These are phyloP conservation scores for Microcyclosporella mali DNA, from an alignment of 2,329 filamentous ascomycete genomes.

Conservation along the genomic window DNA sequence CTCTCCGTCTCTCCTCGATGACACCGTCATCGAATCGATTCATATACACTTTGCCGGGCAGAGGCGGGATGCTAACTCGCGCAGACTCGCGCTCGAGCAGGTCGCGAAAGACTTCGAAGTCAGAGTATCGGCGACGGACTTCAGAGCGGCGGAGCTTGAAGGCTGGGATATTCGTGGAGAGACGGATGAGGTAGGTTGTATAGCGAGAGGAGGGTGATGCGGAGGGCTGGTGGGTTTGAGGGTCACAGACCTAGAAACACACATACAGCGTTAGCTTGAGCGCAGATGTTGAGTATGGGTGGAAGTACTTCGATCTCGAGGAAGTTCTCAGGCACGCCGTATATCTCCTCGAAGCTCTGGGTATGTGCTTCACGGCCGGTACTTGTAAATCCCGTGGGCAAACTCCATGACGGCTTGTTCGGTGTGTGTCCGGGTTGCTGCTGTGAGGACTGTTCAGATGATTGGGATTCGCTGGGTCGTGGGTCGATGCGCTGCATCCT, in stretches of 20 bases:
- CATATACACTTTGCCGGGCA: slow-evolving; percentile 96
- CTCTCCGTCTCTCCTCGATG: slow-evolving; percentile 87
- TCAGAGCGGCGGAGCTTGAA: slow-evolving; percentile 85
- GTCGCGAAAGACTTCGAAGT: slow-evolving; percentile 98
- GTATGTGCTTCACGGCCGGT: slow-evolving; percentile 27
- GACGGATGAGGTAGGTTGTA: slow-evolving; percentile 97
- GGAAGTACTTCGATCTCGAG: slow-evolving; percentile 81
- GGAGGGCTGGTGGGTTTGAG: slow-evolving; percentile 88
- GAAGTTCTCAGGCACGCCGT: slow-evolving; percentile 97
- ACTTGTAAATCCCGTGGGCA: slow-evolving; percentile 30
- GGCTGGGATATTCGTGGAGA: slow-evolving; percentile 95
- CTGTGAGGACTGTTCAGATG: slow-evolving; percentile 4
- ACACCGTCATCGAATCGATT: slow-evolving; percentile 98
- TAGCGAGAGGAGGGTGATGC: slow-evolving; percentile 55
- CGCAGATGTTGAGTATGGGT: background rate
- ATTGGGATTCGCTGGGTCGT: slow-evolving; percentile 15
- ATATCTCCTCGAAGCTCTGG: slow-evolving; percentile 98
- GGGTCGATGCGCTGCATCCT: slow-evolving; percentile 29
- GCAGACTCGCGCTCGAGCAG: slow-evolving; percentile 93
- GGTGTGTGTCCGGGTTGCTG: slow-evolving; percentile 1
- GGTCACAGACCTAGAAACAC: slow-evolving; percentile 76
- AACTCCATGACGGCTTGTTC: slow-evolving; percentile 1
- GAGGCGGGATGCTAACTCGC: slow-evolving; percentile 87
- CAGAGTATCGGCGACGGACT: slow-evolving; percentile 89
- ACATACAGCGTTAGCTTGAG: background rate